Evolutionary conservation across 192 early-diverging fungal species (phyloP).

Genomic region (Entrophospora sp.): DNA sequence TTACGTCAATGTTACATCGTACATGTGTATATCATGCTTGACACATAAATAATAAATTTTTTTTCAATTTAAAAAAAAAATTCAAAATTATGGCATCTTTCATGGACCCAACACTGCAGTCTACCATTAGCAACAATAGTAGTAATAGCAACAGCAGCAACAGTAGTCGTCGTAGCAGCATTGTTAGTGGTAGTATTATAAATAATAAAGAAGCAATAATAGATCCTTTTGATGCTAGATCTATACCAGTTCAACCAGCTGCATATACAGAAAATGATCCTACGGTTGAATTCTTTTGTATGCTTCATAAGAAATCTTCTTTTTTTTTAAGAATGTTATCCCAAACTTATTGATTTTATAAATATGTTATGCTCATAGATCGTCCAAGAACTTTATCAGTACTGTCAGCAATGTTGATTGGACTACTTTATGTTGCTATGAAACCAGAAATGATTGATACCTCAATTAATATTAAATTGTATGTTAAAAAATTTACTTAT

Average conservation of each 20-base stretch:
- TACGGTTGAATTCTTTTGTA: constrained; percentile 19
- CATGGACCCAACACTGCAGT: too few relatives aligned
- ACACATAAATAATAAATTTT: too few relatives aligned
- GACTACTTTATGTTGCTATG: constrained; percentile 48
- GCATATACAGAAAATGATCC: constrained; percentile 15
- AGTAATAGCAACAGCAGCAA: too few relatives aligned
- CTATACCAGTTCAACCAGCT: constrained; percentile 11
- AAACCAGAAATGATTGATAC: constrained; percentile 43
- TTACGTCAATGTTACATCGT: too few relatives aligned
- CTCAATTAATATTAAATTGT: constrained; percentile 41
- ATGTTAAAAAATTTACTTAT: neutral
- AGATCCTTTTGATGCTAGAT: constrained; percentile 11
- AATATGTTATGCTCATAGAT: constrained; percentile 34
- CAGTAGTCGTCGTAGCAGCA: too few relatives aligned
- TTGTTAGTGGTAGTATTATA: too few relatives aligned
- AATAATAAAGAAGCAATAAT: constrained; percentile 5
- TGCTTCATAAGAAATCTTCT: neutral
- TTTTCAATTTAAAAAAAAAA: too few relatives aligned
- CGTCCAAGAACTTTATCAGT: constrained; percentile 49
- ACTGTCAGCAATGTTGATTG: constrained; percentile 35
- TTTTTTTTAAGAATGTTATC: too few relatives aligned
- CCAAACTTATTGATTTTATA: too few relatives aligned
- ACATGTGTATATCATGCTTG: too few relatives aligned
- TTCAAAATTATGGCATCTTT: too few relatives aligned
- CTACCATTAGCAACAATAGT: too few relatives aligned